Base-by-base conservation (phyloP, 805 yeast species). In the Candida sakaeoensis region DNA sequence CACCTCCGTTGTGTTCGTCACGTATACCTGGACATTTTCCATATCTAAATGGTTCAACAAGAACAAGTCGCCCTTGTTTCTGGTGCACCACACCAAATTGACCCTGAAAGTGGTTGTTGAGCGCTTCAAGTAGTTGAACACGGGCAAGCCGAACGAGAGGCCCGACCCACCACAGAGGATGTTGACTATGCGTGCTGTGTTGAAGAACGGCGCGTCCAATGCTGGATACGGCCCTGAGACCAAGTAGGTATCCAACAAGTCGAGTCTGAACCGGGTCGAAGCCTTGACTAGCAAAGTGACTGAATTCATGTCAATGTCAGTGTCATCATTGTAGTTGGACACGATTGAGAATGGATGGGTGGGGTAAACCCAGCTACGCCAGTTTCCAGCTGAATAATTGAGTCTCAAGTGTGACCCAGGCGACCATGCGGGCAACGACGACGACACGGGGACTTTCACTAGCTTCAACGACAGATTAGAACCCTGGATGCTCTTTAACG, bases 101-200 rank as follows among this genome's bases (percentile, higher is more conserved):
- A 75, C 50, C 46, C 57, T 15, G 51, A 56, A 7, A 33, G 45
- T 13, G 41, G 48, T 8, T 46, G 55, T 54, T 13, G 30, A 18
- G 4, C 37, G 35, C 14, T 51, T 52, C 35, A 77, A 61, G 41
- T 70, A 60, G 34, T 68, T 66, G 50, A 66, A 73, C 1, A 80
- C 30, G 0, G 85, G 80, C 8, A 80, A 45, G 3, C 82, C 84
- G 39, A 74, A 74, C 0, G 89, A 79, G 8, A 84, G 72, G 1
- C 91, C 90, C 2, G 87, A 76, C 0, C 93, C 93, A 10, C 90
- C 91, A 46, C 82, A 75, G 1, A 83, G 65, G 14, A 83, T 68
- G 12, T 65, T 54, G 1, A 79, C 72, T 28, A 74, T 70, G 24
- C 70, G 72, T 0, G 76, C 80, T 0, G 76, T 67, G 28, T 61